A percentile compares a stretch with the other conserved stretches of the same genome.
Conservation (phyloP, 345 rosid species). For the Mangifera indica region DNA sequence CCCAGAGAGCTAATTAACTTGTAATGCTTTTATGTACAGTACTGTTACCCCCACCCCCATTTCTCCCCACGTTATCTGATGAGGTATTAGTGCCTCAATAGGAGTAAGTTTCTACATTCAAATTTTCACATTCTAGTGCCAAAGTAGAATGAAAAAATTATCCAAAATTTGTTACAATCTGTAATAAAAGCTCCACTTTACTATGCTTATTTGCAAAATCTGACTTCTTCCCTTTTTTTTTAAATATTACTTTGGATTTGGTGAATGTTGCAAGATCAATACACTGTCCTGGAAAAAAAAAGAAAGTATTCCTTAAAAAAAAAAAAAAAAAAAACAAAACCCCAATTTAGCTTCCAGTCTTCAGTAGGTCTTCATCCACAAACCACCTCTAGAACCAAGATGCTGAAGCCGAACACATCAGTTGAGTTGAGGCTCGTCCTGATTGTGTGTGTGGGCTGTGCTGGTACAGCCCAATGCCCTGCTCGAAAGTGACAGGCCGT, state of each 20-base stretch:
- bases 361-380: slow-evolving; percentile 52
- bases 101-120: slow-evolving; percentile 12
- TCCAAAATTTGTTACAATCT: slow-evolving; percentile 5
- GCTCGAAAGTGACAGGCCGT: too few relatives aligned
- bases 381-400: slow-evolving; percentile 47
- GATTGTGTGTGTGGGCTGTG: too few relatives aligned
- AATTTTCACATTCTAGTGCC: background rate
- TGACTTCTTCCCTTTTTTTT: background rate
- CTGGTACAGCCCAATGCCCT: too few relatives aligned
- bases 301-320: too few relatives aligned
- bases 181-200: background rate
- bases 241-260: too few relatives aligned
- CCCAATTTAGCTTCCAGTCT: too few relatives aligned
- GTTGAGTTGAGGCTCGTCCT: slow-evolving; percentile 54
- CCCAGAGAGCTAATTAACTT: slow-evolving; percentile 18
- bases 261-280: too few relatives aligned
- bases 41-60: background rate
- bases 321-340: too few relatives aligned
- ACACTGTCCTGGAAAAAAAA: too few relatives aligned
- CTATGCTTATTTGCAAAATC: background rate
- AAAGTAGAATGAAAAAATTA: slow-evolving; percentile 16
- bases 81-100: slow-evolving; percentile 7
- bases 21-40: slow-evolving; percentile 16
- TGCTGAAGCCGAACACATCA: slow-evolving; percentile 45
- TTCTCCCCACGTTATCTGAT: background rate